These are phyloP conservation scores for Diaporthe ilicicola DNA, from an alignment of 2,329 filamentous ascomycete species.

Conservation along the genomic window DNA sequence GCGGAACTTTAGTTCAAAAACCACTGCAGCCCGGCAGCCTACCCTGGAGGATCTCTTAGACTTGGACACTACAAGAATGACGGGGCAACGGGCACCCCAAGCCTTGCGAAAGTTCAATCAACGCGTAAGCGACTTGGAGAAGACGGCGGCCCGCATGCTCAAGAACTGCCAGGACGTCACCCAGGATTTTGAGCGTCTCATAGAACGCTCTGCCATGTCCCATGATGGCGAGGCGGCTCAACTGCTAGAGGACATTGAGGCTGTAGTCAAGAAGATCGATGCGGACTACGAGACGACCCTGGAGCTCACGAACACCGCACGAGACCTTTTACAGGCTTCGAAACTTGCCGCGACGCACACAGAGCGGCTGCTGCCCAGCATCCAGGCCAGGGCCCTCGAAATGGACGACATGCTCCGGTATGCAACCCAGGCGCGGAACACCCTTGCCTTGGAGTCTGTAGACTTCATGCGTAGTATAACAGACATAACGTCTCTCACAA, in stretches of 20 bases:
- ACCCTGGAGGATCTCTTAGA: constrained; percentile 82
- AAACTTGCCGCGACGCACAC: constrained; percentile 72
- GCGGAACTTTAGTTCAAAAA: constrained; percentile 49
- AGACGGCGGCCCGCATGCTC: constrained; percentile 66
- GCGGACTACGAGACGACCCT: constrained; percentile 85
- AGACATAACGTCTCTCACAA: constrained; percentile 78
- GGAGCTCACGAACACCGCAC: constrained; percentile 70
- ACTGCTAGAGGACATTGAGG: constrained; percentile 84
- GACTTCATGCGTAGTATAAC: constrained; percentile 85
- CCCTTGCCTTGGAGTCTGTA: constrained; percentile 70
- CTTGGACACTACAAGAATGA: constrained; percentile 74
- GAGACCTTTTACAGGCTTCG: constrained; percentile 67
- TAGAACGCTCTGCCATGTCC: constrained; percentile 61
- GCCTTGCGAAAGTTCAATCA: constrained; percentile 67
- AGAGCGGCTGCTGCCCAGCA: constrained; percentile 66
- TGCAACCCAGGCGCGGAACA: constrained; percentile 73
- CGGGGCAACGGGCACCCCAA: constrained; percentile 70
- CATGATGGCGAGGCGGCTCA: constrained; percentile 71
- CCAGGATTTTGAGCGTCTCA: constrained; percentile 68
- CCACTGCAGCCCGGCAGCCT: constrained; percentile 55
- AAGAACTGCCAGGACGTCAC: constrained; percentile 68
- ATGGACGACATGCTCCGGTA: constrained; percentile 69
- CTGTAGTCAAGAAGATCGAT: constrained; percentile 84
- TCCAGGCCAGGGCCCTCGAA: constrained; percentile 64
- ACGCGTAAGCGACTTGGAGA: constrained; percentile 69